phyloP scores from a whole-genome alignment of 2,329 filamentous ascomycete genomes.

The Ophiostoma quercus region DNA sequence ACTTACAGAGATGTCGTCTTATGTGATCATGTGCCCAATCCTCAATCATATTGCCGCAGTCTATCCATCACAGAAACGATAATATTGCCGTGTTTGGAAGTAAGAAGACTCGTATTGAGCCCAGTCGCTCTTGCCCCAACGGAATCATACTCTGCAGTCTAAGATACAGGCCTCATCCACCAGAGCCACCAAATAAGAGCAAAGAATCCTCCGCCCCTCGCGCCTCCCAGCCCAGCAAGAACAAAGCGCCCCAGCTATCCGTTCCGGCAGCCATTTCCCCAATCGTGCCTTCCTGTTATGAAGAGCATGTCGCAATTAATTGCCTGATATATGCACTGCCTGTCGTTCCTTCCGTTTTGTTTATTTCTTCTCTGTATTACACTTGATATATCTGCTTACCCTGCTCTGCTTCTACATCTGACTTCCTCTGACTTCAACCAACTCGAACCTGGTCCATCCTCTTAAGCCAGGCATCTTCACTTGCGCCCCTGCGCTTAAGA shows the following conservation, averaged over 20 bases:
- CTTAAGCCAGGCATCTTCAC: background rate
- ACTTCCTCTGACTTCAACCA: background rate
- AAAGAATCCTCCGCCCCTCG: background rate
- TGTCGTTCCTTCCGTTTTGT: background rate
- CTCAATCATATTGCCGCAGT: background rate
- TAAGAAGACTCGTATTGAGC: background rate
- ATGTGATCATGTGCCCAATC: background rate
- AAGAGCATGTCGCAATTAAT: background rate
- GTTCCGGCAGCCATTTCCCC: background rate
- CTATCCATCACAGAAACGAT: background rate
- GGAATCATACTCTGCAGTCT: background rate
- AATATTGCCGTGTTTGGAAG: background rate
- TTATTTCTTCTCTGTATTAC: background rate
- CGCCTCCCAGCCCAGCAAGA: background rate
- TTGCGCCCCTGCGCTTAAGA: background rate
- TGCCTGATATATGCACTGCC: conserved; percentile 16
- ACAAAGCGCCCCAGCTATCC: background rate
- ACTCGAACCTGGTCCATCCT: background rate
- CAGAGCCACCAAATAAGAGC: too few relatives aligned
- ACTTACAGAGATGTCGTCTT: too few relatives aligned
- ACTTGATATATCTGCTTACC: background rate
- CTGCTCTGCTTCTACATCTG: background rate
- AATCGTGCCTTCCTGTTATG: conserved; percentile 12
- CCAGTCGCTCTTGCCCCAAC: background rate
- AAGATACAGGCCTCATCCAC: too few relatives aligned